Evolutionary conservation across 805 yeast genomes (phyloP).

Genomic region (Kluyveromyces lactis): DNA sequence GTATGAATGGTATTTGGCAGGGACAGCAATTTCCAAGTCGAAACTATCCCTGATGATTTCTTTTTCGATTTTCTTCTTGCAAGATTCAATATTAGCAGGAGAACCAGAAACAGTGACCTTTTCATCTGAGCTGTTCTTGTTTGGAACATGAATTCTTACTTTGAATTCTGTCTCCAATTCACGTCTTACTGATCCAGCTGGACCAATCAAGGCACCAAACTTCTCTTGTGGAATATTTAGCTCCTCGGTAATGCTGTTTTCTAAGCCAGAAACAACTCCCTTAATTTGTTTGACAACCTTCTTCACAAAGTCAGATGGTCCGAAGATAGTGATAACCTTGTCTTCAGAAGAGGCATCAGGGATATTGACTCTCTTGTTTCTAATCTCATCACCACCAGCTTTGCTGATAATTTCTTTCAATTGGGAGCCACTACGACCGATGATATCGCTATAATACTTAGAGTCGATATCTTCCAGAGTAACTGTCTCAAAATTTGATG

Average conservation of each 20-base stretch:
- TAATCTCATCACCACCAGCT: conserved; percentile 58
- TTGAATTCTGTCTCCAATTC: conserved; percentile 60
- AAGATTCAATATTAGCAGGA: conserved; percentile 56
- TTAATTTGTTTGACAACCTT: conserved; percentile 56
- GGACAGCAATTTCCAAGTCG: conserved; percentile 46
- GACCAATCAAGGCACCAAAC: conserved; percentile 73
- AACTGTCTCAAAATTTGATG: conserved; percentile 51
- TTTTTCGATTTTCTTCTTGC: conserved; percentile 47
- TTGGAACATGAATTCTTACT: conserved; percentile 62
- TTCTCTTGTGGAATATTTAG: conserved; percentile 60
- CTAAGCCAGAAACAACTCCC: conserved; percentile 53
- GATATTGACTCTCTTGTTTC: conserved; percentile 38
- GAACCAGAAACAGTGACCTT: conserved; percentile 53
- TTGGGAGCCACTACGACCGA: conserved; percentile 71
- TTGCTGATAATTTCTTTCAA: conserved; percentile 64
- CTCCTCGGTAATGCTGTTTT: conserved; percentile 46
- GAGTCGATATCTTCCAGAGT: conserved; percentile 56
- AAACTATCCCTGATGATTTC: conserved; percentile 54
- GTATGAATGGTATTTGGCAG: conserved; percentile 47
- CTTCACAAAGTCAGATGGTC: conserved; percentile 67
- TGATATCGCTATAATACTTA: conserved; percentile 62
- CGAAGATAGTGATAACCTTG: conserved; percentile 52
- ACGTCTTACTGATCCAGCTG: conserved; percentile 69
- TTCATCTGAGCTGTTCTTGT: conserved; percentile 40
- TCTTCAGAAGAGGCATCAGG: conserved; percentile 63